Evolutionary conservation across 2,329 filamentous ascomycete genomes (phyloP), one percentile per base, ranked within the genome.

Genomic region (Leptographium wingfieldii): DNA sequence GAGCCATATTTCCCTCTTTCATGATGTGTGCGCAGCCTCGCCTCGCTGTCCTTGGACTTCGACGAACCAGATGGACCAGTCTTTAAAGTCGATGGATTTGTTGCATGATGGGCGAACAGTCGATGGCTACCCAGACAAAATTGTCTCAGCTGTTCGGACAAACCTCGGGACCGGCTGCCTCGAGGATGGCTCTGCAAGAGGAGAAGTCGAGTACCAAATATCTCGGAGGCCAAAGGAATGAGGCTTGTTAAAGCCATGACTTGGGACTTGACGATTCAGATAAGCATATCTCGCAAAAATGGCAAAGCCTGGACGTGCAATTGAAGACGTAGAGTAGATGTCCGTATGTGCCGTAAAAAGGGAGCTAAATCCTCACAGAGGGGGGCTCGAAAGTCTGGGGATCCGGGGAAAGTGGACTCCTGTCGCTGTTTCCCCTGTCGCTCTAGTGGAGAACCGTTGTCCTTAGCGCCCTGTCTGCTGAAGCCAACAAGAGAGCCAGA

Each of bases 121-220:
- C 48, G 48, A 14, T 51, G 48, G 48, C 22, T 25, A 14, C 22
- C 48, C 48, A 11, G 48, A 25, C 22, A 12, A 3, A 11, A 12
- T 27, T 51, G 27, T 12, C 9, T 10, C 22, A 51, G 22, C 10
- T 5, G 48, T 51, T 14, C 48, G 27, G 48, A 27, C 48, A 29
- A 51, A 6, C 3, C 22, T 19, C 25, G 48, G 19, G 19, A n/a
- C 22, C 48, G 48, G 1, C 65, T 68, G 60, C 69, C 66, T 59
- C 60, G 66, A 6, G 68, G 65, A 6, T 66, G 59, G 9, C 38
- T 61, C 55, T 60, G 64, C 57, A 65, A 63, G n/a, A 69, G 60
- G 43, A 64, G 48, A 49, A 27, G 11, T 27, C 65, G 66, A 61
- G 63, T 59, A 58, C 67, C 65, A 56, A 65, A 59, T 61, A 64